Conservation (phyloP, 345 rosid species). For the Eucalyptus tenuipes region DNA sequence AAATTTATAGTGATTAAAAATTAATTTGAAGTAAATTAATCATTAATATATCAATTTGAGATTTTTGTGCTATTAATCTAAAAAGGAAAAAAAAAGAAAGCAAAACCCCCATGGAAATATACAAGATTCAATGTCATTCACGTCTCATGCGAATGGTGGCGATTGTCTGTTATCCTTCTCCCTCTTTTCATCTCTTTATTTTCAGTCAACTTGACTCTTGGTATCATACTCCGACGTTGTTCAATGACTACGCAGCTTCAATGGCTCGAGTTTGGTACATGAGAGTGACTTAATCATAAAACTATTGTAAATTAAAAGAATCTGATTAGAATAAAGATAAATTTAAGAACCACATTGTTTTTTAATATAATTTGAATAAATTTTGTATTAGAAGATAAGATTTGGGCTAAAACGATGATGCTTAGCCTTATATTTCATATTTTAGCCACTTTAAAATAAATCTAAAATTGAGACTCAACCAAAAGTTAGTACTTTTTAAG, state of each 20-base stretch:
- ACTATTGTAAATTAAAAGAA: neutral
- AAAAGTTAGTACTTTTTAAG: too few species aligned
- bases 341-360: too few species aligned
- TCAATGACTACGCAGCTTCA: rapidly evolving
- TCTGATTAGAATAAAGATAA: too few species aligned
- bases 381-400: neutral
- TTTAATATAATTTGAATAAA: too few species aligned
- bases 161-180: neutral
- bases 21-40: too few species aligned
- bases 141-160: neutral
- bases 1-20: too few species aligned
- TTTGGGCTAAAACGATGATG: neutral
- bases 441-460: too few species aligned
- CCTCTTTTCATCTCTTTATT: neutral
- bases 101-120: neutral
- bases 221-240: neutral
- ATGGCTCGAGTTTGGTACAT: neutral
- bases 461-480: too few species aligned
- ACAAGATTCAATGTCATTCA: neutral
- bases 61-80: too few species aligned
- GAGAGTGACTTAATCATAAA: neutral
- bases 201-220: neutral
- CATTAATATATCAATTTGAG: rapidly evolving
- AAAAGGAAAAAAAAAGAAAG: neutral
- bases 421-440: neutral